Evolutionary conservation across 2,329 filamentous ascomycete genomes (phyloP).

Genomic region (Nemania serpens): DNA sequence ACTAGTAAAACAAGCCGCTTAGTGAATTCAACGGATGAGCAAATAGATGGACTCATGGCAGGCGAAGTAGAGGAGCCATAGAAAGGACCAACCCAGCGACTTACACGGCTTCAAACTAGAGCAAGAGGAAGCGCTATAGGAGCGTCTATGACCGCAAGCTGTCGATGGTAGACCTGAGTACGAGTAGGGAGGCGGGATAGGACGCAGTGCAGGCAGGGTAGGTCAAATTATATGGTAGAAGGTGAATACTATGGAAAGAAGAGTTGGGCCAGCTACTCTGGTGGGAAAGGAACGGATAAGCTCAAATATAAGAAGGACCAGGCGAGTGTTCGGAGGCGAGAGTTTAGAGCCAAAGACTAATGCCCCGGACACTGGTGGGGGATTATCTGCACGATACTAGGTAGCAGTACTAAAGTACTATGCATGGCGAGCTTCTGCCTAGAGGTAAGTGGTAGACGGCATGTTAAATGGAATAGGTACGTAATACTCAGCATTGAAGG

Average conservation of each 20-base stretch:
- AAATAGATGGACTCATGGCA: neutral
- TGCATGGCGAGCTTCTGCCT: neutral
- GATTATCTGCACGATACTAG: neutral
- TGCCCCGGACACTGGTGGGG: too few species aligned
- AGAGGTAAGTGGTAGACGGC: too few species aligned
- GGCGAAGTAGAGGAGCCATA: neutral
- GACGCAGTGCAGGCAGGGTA: neutral
- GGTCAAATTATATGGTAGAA: neutral
- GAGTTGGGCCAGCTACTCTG: neutral
- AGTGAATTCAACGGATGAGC: too few species aligned
- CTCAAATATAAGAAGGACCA: neutral
- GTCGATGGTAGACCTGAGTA: neutral
- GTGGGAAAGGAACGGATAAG: neutral
- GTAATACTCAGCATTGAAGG: too few species aligned
- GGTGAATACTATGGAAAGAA: neutral
- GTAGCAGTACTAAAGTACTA: neutral
- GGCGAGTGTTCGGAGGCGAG: neutral
- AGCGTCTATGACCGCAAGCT: neutral
- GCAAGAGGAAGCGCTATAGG: neutral
- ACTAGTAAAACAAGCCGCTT: neutral
- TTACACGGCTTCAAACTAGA: slow-evolving; percentile 12
- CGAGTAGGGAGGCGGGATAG: neutral
- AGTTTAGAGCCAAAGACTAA: neutral
- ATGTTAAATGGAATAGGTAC: too few species aligned
- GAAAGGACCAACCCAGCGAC: slow-evolving; percentile 9